Evolutionary conservation across 2,329 filamentous ascomycete genomes (phyloP), one percentile per base, ranked within the genome.

Genomic region (Coniosporium tulheliwenetii): DNA sequence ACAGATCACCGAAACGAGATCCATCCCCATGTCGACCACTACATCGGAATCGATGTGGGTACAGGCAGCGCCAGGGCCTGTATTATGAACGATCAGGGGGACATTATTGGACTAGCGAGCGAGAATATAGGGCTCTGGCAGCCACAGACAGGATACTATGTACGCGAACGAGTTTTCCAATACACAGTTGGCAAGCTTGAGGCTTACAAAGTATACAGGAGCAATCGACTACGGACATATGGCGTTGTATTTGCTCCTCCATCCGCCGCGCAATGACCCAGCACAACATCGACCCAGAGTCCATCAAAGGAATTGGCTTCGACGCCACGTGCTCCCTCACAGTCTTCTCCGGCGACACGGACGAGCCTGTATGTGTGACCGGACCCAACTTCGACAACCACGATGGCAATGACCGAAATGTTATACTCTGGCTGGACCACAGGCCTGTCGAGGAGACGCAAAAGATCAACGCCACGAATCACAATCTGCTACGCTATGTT

Each of bases 281-380:
- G 59, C 82, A 89, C 49, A 79, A 79, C 50, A 79, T 93, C 49
- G 78, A 89, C 52, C 73, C 79, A 4, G 67, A 66, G 46, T 78
- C 75, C 31, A 81, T 98, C 52, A 81, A 81, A 50, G 91, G 91
- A 43, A 85, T 98, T 53, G 91, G 91, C 40, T 96, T 98, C 61
- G 91, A 98, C 60, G 91, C 91, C 15, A 98, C 91, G n/a, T 98
- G 91, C 69, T 98, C 91, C 13, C 75, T 98, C 26, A 76, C 87
- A 30, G 87, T 96, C 50, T 94, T 98, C 64, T 73, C 79, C 41
- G 70, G 83, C 55, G 85, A 94, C 51, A 93, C 85, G 3, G 82
- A 94, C 59, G 83, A 93, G 62, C 91, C 91, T 2, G 71, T 95
- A 38, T 73, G 81, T n/a, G 85, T 98, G 15, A 94, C 87, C 2